A percentile compares a stretch with the other conserved stretches of the same genome.
These are phyloP conservation scores for Cercospora berteroae DNA, from an alignment of 2,329 filamentous ascomycete genomes.

Conservation along the genomic window DNA sequence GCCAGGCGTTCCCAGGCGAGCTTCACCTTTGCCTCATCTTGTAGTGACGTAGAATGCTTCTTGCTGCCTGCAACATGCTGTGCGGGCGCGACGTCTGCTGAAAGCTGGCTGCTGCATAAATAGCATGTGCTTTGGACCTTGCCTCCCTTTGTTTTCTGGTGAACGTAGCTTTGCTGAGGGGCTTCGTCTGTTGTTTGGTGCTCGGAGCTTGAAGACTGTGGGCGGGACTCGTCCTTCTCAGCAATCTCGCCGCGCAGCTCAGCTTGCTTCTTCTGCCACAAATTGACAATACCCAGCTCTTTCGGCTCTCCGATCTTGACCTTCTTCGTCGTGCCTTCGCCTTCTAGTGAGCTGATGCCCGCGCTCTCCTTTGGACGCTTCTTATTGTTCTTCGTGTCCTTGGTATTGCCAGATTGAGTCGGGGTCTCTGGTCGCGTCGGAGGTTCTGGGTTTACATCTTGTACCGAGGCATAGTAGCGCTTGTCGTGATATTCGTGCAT, in stretches of 20 bases:
- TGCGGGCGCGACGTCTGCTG: constrained; percentile 41
- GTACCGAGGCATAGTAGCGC: constrained; percentile 27
- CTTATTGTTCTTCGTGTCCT: constrained; percentile 21
- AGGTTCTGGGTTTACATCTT: constrained; percentile 26
- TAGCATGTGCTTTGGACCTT: constrained; percentile 26
- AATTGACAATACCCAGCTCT: constrained; percentile 22
- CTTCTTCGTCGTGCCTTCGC: constrained; percentile 54
- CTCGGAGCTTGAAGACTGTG: constrained; percentile 19
- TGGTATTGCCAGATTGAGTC: background rate
- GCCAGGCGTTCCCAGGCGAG: constrained; percentile 25
- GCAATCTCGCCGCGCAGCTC: constrained; percentile 28
- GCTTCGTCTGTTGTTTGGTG: constrained; percentile 1
- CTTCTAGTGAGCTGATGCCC: constrained; percentile 13
- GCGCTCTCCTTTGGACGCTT: constrained; percentile 19
- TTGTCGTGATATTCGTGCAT: constrained; percentile 26
- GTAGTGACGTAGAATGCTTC: constrained; percentile 56
- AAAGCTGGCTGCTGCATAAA: constrained; percentile 28
- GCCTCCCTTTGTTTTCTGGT: constrained; percentile 13
- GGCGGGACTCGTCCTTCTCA: constrained; percentile 5
- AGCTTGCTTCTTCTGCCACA: constrained; percentile 32
- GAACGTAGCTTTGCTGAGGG: constrained; percentile 20
- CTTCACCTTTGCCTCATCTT: constrained; percentile 50
- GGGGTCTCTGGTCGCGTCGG: constrained; percentile 14
- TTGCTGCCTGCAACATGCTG: constrained; percentile 60
- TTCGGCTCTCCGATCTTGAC: constrained; percentile 46